Evolutionary conservation across 2,329 filamentous ascomycete species (phyloP).

Genomic region (Cercospora brassicicola): DNA sequence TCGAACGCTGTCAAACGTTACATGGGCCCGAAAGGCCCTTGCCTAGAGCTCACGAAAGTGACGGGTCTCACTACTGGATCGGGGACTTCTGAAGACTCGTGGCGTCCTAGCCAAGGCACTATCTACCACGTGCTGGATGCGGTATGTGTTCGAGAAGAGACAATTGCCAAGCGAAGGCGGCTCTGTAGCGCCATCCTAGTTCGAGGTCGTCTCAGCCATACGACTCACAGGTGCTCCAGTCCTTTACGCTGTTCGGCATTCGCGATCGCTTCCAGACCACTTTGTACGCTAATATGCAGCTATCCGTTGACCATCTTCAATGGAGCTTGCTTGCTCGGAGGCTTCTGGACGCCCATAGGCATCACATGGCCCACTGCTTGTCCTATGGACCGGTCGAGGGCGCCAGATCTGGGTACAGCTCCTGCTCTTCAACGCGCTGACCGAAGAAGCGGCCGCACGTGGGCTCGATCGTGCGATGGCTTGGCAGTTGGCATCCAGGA

Average conservation of each 20-base stretch:
- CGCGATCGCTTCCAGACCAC: neutral
- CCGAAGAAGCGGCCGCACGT: neutral
- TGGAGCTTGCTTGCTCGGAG: neutral
- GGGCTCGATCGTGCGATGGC: neutral
- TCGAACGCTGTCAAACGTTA: neutral
- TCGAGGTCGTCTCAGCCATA: neutral
- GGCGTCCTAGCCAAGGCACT: neutral
- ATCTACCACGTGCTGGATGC: neutral
- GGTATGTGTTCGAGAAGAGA: neutral
- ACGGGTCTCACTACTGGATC: neutral
- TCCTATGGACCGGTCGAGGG: neutral
- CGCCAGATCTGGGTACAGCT: neutral
- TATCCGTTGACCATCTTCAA: neutral
- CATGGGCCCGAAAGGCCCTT: neutral
- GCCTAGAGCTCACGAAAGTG: neutral
- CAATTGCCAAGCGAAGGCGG: neutral
- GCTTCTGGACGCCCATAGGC: neutral
- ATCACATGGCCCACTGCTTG: neutral
- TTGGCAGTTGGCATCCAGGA: neutral
- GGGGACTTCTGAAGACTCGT: neutral
- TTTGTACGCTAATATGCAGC: neutral
- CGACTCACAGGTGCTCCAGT: neutral
- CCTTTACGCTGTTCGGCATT: neutral
- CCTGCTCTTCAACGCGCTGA: neutral
- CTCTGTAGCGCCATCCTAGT: neutral